Conservation (phyloP, 345 rosid species). For the Citrus australasica region DNA sequence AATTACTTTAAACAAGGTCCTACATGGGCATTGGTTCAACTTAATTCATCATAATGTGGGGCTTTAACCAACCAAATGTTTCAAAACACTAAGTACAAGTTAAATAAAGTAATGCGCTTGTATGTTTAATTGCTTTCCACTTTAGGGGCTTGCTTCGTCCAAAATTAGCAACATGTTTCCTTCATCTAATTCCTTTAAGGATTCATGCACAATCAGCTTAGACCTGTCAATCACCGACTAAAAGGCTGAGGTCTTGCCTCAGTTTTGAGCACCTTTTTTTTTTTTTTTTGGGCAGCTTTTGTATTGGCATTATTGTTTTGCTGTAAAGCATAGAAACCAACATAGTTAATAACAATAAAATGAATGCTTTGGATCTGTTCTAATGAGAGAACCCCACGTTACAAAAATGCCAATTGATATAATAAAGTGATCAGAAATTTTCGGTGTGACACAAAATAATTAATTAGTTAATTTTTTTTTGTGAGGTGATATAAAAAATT, state of each 20-base stretch:
- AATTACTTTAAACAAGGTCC: background rate
- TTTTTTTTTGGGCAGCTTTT: background rate
- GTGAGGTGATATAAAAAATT: no score
- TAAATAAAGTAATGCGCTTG: background rate
- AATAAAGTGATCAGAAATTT: no score
- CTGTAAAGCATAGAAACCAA: background rate
- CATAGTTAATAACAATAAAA: background rate
- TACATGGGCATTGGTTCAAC: conserved; percentile 6
- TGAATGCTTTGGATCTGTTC: background rate
- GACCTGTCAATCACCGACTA: background rate
- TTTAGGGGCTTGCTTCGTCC: conserved; percentile 5
- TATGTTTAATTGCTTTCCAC: conserved; percentile 13
- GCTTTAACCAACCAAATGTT: conserved; percentile 44
- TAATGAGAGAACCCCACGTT: no score
- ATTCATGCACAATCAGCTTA: background rate
- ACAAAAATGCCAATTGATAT: no score
- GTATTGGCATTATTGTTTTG: background rate
- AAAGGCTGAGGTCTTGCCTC: background rate
- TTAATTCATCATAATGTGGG: conserved; percentile 22
- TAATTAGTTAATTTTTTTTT: no score
- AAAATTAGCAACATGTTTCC: background rate
- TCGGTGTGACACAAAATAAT: no score
- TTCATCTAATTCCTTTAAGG: background rate
- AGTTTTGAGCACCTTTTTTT: background rate
- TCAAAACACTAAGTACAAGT: conserved; percentile 8